phyloP scores from a whole-genome alignment of 805 yeast genomes.

The Candida taoyuanica region DNA sequence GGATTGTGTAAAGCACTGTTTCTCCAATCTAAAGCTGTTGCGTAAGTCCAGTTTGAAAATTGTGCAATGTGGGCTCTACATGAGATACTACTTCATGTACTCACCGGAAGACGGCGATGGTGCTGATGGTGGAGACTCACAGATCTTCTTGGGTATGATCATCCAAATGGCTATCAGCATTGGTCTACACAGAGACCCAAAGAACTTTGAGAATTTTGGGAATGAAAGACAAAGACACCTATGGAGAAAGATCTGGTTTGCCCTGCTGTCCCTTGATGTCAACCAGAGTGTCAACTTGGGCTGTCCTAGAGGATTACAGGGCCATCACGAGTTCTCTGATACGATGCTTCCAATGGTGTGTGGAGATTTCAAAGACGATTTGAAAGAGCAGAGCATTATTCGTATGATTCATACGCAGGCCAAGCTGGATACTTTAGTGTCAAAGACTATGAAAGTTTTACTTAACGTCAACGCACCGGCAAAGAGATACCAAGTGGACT shows the following conservation, averaged over 20 bases:
- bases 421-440: slow-evolving; percentile 40
- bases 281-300: slow-evolving; percentile 40
- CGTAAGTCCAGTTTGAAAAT: slow-evolving; percentile 43
- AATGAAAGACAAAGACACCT: slow-evolving; percentile 40
- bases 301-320: slow-evolving; percentile 35
- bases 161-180: slow-evolving; percentile 64
- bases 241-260: slow-evolving; percentile 58
- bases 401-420: slow-evolving; percentile 43
- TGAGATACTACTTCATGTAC: slow-evolving; percentile 49
- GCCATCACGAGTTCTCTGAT: slow-evolving; percentile 36
- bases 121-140: slow-evolving; percentile 54
- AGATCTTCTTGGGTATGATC: slow-evolving; percentile 49
- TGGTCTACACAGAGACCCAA: slow-evolving; percentile 68
- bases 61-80: slow-evolving; percentile 55
- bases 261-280: slow-evolving; percentile 38
- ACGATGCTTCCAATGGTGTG: slow-evolving; percentile 38
- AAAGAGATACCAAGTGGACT: slow-evolving; percentile 36
- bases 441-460: slow-evolving; percentile 36
- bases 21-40: slow-evolving; percentile 38
- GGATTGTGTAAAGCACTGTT: slow-evolving; percentile 42
- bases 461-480: slow-evolving; percentile 37
- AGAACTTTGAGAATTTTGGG: slow-evolving; percentile 40
- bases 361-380: slow-evolving; percentile 26
- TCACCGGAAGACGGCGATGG: slow-evolving; percentile 61
- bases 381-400: slow-evolving; percentile 43